phyloP scores from a whole-genome alignment of 2,329 filamentous ascomycete genomes.

The Colletotrichum sublineola region DNA sequence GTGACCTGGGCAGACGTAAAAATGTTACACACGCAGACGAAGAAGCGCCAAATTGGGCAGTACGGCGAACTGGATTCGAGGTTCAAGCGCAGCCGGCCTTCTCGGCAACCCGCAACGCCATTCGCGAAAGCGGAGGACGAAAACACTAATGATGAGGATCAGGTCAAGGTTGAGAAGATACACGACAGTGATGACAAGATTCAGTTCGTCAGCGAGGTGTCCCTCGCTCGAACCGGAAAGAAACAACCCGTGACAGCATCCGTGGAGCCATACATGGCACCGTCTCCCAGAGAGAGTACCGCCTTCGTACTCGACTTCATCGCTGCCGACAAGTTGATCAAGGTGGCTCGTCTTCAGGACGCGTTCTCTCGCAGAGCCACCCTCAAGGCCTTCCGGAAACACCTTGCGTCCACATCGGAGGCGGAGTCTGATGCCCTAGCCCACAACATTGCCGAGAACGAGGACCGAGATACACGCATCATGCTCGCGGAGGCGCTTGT shows the following conservation, averaged over 20 bases:
- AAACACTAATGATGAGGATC: too few species aligned
- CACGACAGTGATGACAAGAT: neutral
- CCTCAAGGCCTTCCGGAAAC: neutral
- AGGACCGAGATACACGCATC: neutral
- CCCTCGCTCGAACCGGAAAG: neutral
- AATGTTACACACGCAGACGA: neutral
- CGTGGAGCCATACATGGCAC: neutral
- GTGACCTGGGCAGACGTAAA: neutral
- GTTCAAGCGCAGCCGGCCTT: neutral
- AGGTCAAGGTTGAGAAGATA: neutral
- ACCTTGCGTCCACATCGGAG: neutral
- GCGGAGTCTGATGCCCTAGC: neutral
- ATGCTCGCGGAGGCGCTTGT: constrained; percentile 10
- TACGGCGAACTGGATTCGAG: neutral
- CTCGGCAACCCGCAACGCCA: accelerated
- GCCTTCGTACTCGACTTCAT: neutral
- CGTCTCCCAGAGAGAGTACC: neutral
- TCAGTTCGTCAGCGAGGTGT: neutral
- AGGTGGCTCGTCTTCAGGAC: neutral
- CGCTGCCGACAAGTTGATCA: neutral
- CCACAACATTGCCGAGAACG: neutral
- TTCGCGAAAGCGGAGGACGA: neutral
- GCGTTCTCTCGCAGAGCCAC: neutral
- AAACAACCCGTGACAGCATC: neutral
- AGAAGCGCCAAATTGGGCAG: neutral